Evolutionary conservation across 2,329 filamentous ascomycete genomes (phyloP).

Genomic region (Mariannaea sp.): DNA sequence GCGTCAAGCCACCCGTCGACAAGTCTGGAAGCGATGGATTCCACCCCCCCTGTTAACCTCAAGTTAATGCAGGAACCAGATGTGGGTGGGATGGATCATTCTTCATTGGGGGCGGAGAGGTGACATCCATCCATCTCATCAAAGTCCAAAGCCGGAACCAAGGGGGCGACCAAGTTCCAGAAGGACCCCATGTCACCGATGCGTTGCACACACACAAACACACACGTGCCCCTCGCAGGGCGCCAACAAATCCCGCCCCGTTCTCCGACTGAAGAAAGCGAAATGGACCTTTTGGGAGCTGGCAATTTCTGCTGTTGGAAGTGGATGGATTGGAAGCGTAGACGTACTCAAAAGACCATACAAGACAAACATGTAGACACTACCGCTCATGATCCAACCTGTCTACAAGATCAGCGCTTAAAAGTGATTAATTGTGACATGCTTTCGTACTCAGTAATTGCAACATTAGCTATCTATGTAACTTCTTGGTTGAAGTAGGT

Average conservation of each 20-base stretch:
- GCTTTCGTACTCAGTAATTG: neutral
- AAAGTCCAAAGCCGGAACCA: slow-evolving; percentile 11
- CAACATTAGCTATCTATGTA: no score
- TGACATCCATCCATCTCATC: slow-evolving; percentile 9
- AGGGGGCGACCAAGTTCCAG: slow-evolving; percentile 8
- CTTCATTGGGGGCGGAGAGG: no score
- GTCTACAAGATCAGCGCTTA: no score
- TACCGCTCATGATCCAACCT: no score
- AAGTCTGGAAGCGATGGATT: neutral
- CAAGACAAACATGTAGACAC: no score
- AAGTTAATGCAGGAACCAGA: slow-evolving; percentile 38
- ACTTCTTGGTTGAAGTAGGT: no score
- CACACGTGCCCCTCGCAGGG: neutral
- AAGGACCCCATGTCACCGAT: slow-evolving; percentile 11
- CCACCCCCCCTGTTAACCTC: slow-evolving; percentile 18
- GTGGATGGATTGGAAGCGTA: neutral
- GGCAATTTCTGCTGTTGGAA: slow-evolving; percentile 5
- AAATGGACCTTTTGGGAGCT: slow-evolving; percentile 8
- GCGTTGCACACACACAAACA: slow-evolving; percentile 1
- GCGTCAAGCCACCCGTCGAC: slow-evolving; percentile 4
- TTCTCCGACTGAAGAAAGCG: slow-evolving; percentile 10
- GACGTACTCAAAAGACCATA: neutral
- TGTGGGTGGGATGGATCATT: slow-evolving; percentile 9
- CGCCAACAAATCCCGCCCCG: slow-evolving; percentile 13
- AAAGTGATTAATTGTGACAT: neutral